These are phyloP conservation scores for Ustilaginoidea virens DNA, from an alignment of 2,329 filamentous ascomycete genomes.

Conservation along the genomic window DNA sequence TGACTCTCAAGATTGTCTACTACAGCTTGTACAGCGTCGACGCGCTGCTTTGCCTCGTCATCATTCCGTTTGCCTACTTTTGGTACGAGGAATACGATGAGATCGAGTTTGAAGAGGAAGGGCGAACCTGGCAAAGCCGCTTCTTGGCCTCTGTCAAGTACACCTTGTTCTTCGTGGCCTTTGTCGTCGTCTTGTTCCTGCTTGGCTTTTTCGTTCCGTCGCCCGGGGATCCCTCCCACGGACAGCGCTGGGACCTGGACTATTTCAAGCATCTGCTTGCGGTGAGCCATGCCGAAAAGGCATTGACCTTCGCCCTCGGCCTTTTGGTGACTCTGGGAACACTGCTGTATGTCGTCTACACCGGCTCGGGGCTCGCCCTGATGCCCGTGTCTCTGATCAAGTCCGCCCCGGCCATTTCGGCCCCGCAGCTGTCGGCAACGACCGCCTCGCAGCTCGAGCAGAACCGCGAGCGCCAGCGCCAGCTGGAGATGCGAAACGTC, in stretches of 20 bases:
- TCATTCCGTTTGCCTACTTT: conserved; percentile 94
- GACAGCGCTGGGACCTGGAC: conserved; percentile 60
- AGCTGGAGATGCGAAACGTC: conserved; percentile 72
- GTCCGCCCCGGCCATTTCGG: conserved; percentile 73
- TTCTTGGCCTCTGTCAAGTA: conserved; percentile 83
- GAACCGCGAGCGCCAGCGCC: conserved; percentile 83
- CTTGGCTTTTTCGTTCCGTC: conserved; percentile 89
- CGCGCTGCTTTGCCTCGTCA: conserved; percentile 70
- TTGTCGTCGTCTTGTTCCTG: conserved; percentile 72
- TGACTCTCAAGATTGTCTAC: conserved; percentile 76
- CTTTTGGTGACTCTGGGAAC: conserved; percentile 80
- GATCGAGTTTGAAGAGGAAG: conserved; percentile 70
- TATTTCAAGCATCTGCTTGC: conserved; percentile 78
- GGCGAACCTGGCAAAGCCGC: conserved; percentile 52
- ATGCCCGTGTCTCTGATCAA: conserved; percentile 87
- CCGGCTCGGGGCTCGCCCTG: conserved; percentile 73
- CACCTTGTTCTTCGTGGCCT: conserved; percentile 66
- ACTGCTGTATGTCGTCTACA: conserved; percentile 76
- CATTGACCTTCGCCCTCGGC: conserved; percentile 77
- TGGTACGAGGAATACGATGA: conserved; percentile 97
- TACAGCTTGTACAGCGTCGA: conserved; percentile 88
- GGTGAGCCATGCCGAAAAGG: conserved; percentile 75
- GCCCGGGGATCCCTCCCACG: conserved; percentile 47
- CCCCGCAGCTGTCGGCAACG: conserved; percentile 59
- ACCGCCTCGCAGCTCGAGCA: conserved; percentile 69